phyloP scores from a whole-genome alignment of 148 eudicot species.

The Rhododendron ovatum region DNA sequence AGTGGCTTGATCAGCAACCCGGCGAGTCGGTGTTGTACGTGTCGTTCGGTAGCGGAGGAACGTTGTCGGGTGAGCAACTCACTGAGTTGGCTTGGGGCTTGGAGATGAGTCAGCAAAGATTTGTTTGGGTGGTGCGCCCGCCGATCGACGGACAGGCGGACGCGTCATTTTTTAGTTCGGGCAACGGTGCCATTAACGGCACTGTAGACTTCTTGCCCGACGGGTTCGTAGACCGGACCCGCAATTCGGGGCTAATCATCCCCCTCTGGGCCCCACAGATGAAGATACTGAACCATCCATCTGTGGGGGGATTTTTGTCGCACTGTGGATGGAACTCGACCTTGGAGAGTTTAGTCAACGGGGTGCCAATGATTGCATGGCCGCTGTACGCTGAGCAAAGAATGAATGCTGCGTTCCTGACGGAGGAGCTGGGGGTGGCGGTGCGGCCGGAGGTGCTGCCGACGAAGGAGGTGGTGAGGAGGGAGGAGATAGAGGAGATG shows the following conservation, averaged over 20 bases:
- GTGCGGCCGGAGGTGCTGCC: slow-evolving; percentile 3
- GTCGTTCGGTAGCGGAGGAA: slow-evolving; percentile 29
- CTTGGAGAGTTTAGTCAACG: slow-evolving; percentile 12
- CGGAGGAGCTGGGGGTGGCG: slow-evolving; percentile 24
- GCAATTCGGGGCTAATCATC: slow-evolving; percentile 13
- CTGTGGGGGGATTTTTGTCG: slow-evolving; percentile 17
- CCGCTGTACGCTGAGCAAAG: slow-evolving; percentile 28
- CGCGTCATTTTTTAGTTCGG: slow-evolving; percentile 3
- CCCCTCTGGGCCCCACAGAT: slow-evolving; percentile 20
- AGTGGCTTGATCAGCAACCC: slow-evolving; percentile 22
- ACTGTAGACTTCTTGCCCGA: slow-evolving; percentile 16
- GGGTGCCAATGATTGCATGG: slow-evolving; percentile 26
- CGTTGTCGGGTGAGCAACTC: slow-evolving; percentile 23
- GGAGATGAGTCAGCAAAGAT: slow-evolving; percentile 30
- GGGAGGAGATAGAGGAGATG: slow-evolving; percentile 15
- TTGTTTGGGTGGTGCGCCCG: slow-evolving; percentile 23
- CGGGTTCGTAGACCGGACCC: slow-evolving; percentile 8
- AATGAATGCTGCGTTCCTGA: slow-evolving; percentile 17
- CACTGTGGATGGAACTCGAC: slow-evolving; percentile 31
- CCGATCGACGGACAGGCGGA: slow-evolving; percentile 9
- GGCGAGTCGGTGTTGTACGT: slow-evolving; percentile 21
- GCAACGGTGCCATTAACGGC: neutral
- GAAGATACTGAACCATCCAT: slow-evolving; percentile 16
- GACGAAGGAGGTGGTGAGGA: neutral
- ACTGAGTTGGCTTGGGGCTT: slow-evolving; percentile 31